A percentile compares a stretch with the other conserved stretches of the same genome.
Conservation (phyloP, 768 basidiomycete genomes). For the Dictyophora rubrovolvata region DNA sequence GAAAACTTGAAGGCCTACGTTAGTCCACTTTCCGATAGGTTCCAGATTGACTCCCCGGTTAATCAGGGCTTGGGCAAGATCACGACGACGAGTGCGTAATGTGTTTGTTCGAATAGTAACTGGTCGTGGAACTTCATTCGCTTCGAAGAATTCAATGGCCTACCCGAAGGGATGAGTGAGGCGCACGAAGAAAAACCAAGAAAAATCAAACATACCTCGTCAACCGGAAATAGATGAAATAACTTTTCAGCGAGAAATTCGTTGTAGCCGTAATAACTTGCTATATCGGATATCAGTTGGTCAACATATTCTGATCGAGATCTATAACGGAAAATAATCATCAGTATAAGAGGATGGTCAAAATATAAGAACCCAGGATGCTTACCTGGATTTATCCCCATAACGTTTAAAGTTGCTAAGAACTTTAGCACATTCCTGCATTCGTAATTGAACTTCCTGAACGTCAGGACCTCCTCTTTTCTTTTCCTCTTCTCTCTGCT, state of each 20-base stretch:
- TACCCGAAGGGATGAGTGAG: conserved; percentile 21
- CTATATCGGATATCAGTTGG: conserved; percentile 82
- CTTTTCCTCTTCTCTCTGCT: conserved; percentile 67
- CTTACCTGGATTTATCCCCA: conserved; percentile 59
- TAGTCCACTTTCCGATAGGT: conserved; percentile 98
- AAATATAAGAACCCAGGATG: conserved; percentile 10
- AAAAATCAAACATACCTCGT: conserved; percentile 51
- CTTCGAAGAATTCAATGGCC: conserved; percentile 98
- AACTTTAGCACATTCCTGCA: conserved; percentile 66
- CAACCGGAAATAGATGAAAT: conserved; percentile 85
- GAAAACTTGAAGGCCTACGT: conserved; percentile 97
- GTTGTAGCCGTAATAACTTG: conserved; percentile 96
- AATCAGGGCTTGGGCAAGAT: conserved; percentile 86
- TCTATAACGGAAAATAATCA: conserved; percentile 30
- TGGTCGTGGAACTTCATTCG: conserved; percentile 90
- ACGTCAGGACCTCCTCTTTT: conserved; percentile 59
- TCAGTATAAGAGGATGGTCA: background rate
- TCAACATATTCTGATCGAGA: conserved; percentile 83
- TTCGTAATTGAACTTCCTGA: conserved; percentile 64
- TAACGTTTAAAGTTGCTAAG: conserved; percentile 62
- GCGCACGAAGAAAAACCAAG: background rate
- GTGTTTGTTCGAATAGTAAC: conserved; percentile 98
- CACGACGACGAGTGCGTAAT: conserved; percentile 82
- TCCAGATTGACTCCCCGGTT: conserved; percentile 96
- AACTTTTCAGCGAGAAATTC: conserved; percentile 90